Evolutionary conservation across 257 asterid species (phyloP).

Genomic region (Solanum megistacrolobum): DNA sequence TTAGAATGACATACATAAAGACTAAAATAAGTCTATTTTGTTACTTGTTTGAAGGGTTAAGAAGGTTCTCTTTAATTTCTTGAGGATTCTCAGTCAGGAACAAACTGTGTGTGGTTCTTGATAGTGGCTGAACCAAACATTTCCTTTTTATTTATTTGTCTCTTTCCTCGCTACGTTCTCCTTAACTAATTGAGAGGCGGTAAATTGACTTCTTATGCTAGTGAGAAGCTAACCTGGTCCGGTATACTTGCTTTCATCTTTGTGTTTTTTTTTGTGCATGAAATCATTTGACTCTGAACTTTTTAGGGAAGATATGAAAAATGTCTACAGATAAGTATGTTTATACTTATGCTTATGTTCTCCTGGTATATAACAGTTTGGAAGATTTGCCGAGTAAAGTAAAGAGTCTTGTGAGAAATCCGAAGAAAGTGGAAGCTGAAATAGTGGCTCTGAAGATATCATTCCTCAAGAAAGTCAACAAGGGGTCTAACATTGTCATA

Average conservation of each 20-base stretch:
- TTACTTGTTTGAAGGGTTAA: neutral
- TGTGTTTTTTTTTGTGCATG: too few relatives aligned
- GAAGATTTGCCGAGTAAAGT: slow-evolving; percentile 85
- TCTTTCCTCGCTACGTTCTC: neutral
- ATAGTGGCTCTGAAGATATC: slow-evolving; percentile 83
- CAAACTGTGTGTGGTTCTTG: neutral
- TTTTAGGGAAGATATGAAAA: neutral
- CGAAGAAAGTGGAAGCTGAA: slow-evolving; percentile 85
- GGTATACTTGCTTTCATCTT: neutral
- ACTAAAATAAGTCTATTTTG: neutral
- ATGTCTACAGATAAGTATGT: neutral
- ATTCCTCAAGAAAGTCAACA: slow-evolving; percentile 69
- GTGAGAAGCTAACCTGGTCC: neutral
- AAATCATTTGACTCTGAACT: neutral
- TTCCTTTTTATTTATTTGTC: neutral
- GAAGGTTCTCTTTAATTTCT: neutral
- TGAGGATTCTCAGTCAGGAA: neutral
- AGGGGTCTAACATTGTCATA: slow-evolving; percentile 70
- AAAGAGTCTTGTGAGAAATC: slow-evolving; percentile 50
- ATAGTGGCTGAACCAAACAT: neutral
- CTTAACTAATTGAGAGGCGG: neutral
- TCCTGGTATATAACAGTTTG: slow-evolving; percentile 40
- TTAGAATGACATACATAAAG: neutral
- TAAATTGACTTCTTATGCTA: neutral
- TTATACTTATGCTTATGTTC: neutral